These are phyloP conservation scores for Glomus cerebriforme DNA, from an alignment of 192 early-diverging fungal species.

Conservation along the genomic window DNA sequence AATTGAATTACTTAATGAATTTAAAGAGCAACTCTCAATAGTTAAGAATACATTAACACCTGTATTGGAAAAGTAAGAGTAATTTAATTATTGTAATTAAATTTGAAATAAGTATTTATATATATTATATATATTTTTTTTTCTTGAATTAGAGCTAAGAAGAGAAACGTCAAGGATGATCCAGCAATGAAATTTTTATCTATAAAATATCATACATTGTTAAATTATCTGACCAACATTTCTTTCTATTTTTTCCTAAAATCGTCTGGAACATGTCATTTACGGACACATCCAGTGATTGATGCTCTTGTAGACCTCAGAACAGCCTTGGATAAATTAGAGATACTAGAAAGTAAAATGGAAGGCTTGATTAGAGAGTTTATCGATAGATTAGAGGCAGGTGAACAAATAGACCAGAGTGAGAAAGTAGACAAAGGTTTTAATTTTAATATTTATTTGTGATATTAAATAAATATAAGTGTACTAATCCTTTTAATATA, in stretches of 20 bases:
- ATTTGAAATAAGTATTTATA: background rate
- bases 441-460: background rate
- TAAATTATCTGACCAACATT: slow-evolving; percentile 87
- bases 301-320: slow-evolving; percentile 73
- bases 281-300: slow-evolving; percentile 85
- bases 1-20: slow-evolving; percentile 65
- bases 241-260: slow-evolving; percentile 82
- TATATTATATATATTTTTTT: background rate
- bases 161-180: slow-evolving; percentile 31
- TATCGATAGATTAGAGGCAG: slow-evolving; percentile 35
- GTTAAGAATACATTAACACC: slow-evolving; percentile 39
- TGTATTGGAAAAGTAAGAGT: slow-evolving; percentile 37
- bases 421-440: background rate
- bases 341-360: slow-evolving; percentile 63
- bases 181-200: slow-evolving; percentile 40
- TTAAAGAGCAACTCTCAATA: slow-evolving; percentile 47
- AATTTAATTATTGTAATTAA: background rate
- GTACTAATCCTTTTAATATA: background rate
- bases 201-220: slow-evolving; percentile 49
- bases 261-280: slow-evolving; percentile 51
- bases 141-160: slow-evolving; percentile 24
- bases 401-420: slow-evolving; percentile 30
- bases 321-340: slow-evolving; percentile 70
- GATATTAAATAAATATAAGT: background rate
- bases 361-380: slow-evolving; percentile 53